Evolutionary conservation across 345 rosid species (phyloP).

Genomic region (Ceriops tagal): DNA sequence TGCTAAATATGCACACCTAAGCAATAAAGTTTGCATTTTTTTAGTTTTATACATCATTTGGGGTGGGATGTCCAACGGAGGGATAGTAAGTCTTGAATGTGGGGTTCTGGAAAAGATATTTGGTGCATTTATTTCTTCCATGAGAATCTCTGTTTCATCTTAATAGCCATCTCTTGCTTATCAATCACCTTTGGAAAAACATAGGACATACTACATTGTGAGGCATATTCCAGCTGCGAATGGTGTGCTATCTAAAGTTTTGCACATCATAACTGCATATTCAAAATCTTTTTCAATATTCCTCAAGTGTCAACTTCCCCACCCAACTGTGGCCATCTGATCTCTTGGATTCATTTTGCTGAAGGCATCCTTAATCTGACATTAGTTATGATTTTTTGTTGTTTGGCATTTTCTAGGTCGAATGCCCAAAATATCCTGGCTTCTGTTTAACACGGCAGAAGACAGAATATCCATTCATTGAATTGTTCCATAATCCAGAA

Average conservation of each 20-base stretch:
- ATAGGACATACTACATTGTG: background rate
- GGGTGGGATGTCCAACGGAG: too few species aligned
- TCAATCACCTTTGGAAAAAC: background rate
- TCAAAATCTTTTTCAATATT: background rate
- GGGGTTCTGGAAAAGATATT: too few species aligned
- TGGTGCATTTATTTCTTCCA: too few species aligned
- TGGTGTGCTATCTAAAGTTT: background rate
- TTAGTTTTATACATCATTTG: too few species aligned
- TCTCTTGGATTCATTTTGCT: background rate
- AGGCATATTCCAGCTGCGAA: background rate
- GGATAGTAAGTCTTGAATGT: too few species aligned
- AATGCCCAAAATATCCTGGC: conserved; percentile 97
- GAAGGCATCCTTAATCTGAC: conserved; percentile 1
- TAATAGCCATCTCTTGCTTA: too few species aligned
- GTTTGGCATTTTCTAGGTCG: conserved; percentile 60
- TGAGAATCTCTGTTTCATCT: too few species aligned
- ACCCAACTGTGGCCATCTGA: background rate
- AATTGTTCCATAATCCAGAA: conserved; percentile 83
- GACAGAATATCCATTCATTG: conserved; percentile 87
- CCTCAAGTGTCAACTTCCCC: background rate
- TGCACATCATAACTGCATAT: background rate
- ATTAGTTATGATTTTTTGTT: conserved; percentile 12
- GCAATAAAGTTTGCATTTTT: too few species aligned
- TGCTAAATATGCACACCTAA: background rate
- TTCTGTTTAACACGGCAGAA: conserved; percentile 87